Evolutionary conservation across 1,139 yeast species (phyloP).

Genomic region (Blastobotrys capitulatus): DNA sequence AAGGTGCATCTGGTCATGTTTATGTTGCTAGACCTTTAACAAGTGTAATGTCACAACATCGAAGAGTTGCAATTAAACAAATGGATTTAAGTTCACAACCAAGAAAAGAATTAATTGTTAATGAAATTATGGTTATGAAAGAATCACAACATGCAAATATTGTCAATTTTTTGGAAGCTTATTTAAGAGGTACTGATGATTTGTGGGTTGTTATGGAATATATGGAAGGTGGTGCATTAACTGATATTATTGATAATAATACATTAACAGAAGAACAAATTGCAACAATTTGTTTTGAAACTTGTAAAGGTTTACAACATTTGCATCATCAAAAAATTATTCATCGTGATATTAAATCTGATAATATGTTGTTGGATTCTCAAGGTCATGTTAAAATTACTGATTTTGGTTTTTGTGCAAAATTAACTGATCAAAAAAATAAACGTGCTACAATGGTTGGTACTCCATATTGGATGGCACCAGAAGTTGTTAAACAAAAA

Average conservation of each 20-base stretch:
- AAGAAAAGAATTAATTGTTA: conserved; percentile 87
- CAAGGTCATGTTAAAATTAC: conserved; percentile 91
- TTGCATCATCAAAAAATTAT: conserved; percentile 87
- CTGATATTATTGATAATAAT: conserved; percentile 79
- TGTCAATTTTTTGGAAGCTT: conserved; percentile 87
- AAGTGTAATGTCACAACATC: conserved; percentile 23
- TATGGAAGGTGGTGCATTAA: conserved; percentile 86
- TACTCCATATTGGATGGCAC: conserved; percentile 99
- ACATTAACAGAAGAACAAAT: conserved; percentile 83
- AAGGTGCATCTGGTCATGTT: conserved; percentile 97
- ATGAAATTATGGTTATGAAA: conserved; percentile 91
- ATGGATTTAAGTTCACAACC: conserved; percentile 94
- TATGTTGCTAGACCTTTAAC: conserved; percentile 73
- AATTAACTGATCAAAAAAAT: conserved; percentile 83
- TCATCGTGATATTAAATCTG: conserved; percentile 94
- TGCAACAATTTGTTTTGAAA: conserved; percentile 84
- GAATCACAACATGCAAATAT: conserved; percentile 86
- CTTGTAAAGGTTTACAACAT: conserved; percentile 87
- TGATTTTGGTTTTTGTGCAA: conserved; percentile 97
- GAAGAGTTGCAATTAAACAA: conserved; percentile 77
- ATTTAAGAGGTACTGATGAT: conserved; percentile 48
- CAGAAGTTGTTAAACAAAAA: conserved; percentile 94
- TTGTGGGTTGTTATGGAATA: conserved; percentile 95
- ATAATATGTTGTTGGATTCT: conserved; percentile 82
- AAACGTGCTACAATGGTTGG: conserved; percentile 99